Evolutionary conservation across 306 rosid genomes (phyloP).

Genomic region (Lupinus albus): DNA sequence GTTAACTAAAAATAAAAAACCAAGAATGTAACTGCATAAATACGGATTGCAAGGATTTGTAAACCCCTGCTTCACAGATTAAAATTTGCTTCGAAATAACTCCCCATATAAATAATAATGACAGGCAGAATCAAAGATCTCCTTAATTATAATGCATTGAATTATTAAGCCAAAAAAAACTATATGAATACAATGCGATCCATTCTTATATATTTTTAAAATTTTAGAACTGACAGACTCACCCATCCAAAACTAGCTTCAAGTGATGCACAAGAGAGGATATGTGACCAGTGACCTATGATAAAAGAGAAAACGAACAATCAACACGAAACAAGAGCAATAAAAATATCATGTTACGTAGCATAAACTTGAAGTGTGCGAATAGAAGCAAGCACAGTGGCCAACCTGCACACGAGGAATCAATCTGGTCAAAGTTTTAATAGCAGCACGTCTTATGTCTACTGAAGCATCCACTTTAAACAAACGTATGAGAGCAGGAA

Average conservation of each 20-base stretch:
- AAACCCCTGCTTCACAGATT: background rate
- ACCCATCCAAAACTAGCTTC: slow-evolving; percentile 98
- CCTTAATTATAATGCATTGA: slow-evolving; percentile 5
- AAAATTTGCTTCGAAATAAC: slow-evolving; percentile 18
- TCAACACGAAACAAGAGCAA: slow-evolving; percentile 25
- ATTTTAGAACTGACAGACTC: slow-evolving; percentile 40
- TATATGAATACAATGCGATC: background rate
- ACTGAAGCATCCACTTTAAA: slow-evolving; percentile 93
- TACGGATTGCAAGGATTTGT: slow-evolving; percentile 4
- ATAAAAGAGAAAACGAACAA: slow-evolving; percentile 37
- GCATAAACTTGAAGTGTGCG: slow-evolving; percentile 1
- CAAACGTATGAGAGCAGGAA: slow-evolving; percentile 87
- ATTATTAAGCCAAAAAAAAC: slow-evolving; percentile 4
- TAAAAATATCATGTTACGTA: background rate
- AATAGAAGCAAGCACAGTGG: slow-evolving; percentile 34
- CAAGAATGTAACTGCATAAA: slow-evolving; percentile 34
- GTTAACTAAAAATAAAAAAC: background rate
- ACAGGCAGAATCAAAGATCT: slow-evolving; percentile 33
- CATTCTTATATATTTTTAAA: background rate
- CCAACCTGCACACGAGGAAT: slow-evolving; percentile 94
- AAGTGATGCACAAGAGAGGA: slow-evolving; percentile 98
- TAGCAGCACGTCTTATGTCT: slow-evolving; percentile 82
- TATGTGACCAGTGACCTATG: slow-evolving; percentile 90
- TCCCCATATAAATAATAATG: slow-evolving; percentile 22
- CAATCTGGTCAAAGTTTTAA: slow-evolving; percentile 85